Base-by-base conservation (phyloP, 805 yeast genomes). In the Candida coquimbonensis region DNA sequence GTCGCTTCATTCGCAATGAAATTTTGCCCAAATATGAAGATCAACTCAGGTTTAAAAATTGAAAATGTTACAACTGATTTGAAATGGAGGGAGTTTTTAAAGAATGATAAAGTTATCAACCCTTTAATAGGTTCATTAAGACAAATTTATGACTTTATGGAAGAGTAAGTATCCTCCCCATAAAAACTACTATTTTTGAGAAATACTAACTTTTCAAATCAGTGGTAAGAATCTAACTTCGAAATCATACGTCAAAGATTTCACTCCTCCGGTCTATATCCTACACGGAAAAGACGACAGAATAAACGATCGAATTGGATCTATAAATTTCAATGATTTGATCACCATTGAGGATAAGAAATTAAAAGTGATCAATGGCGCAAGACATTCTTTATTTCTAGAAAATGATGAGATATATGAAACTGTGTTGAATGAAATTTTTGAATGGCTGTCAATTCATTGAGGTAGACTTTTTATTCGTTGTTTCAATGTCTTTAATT, bases 241-340 rank as follows among this genome's bases (percentile, higher is more conserved):
- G 7, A 63, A 68, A 4, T 59, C 62, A 36, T 71, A 67, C 43
- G 52, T 66, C 3, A 38, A 44, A 33, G 40, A 50, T 19, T 55
- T 49, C n/a, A 45, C 68, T 8, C 66, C 72, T 11, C 78, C 86
- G 0, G 54, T 83, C 5, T 59, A 81, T 29, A 64, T 85, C 11
- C 53, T 77, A 38, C 91, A 84, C 59, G 89, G 91, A 29, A 66
- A 68, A 9, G 65, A 62, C n/a, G 95, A 86, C 59, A 63, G 70
- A 34, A 72, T 85, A 53, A 85, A 83, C 59, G 78, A 67, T 43
- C 50, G 52, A 9, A 51, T 47, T 13, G 57, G 52, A 1, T 53
- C 62, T 2, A 40, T 43, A 36, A 43, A 45, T 17, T 54, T 54
- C 45, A 36, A 45, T 16, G 39, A 51, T 5, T 31, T 49, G 33